Conservation (phyloP, 805 yeast species). For the Monosporozyma aerobia region DNA sequence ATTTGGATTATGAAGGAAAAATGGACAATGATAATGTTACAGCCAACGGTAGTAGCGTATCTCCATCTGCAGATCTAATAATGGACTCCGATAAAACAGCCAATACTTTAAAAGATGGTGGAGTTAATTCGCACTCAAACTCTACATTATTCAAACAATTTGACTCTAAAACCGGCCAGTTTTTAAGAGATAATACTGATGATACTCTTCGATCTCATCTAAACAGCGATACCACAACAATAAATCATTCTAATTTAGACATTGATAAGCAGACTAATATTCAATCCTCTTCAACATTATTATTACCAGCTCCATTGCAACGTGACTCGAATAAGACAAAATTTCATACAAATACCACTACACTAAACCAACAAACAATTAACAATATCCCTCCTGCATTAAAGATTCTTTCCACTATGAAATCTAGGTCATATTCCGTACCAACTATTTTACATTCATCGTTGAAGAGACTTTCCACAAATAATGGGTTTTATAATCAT, state of each 20-base stretch:
- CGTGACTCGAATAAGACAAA: neutral
- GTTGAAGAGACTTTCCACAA: slow-evolving; percentile 18
- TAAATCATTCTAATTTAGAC: neutral
- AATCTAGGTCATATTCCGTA: slow-evolving; percentile 28
- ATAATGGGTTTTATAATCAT: slow-evolving; percentile 2
- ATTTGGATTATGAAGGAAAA: neutral
- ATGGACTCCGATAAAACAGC: neutral
- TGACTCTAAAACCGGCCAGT: slow-evolving; percentile 26
- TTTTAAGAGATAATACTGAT: slow-evolving; percentile 10
- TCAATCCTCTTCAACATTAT: neutral
- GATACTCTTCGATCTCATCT: neutral
- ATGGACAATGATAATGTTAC: neutral
- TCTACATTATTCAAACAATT: slow-evolving; percentile 24
- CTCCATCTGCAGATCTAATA: neutral
- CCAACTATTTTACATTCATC: slow-evolving; percentile 30
- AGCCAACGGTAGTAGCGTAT: neutral
- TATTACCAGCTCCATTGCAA: neutral
- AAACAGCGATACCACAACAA: neutral
- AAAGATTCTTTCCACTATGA: slow-evolving; percentile 10
- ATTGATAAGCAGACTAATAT: neutral
- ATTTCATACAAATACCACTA: neutral
- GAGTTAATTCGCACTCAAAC: neutral
- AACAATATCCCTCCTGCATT: slow-evolving; percentile 2
- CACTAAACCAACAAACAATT: neutral
- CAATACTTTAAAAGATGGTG: neutral